Evolutionary conservation across 768 basidiomycete genomes (phyloP).

Genomic region (Ephemerocybe angulata): DNA sequence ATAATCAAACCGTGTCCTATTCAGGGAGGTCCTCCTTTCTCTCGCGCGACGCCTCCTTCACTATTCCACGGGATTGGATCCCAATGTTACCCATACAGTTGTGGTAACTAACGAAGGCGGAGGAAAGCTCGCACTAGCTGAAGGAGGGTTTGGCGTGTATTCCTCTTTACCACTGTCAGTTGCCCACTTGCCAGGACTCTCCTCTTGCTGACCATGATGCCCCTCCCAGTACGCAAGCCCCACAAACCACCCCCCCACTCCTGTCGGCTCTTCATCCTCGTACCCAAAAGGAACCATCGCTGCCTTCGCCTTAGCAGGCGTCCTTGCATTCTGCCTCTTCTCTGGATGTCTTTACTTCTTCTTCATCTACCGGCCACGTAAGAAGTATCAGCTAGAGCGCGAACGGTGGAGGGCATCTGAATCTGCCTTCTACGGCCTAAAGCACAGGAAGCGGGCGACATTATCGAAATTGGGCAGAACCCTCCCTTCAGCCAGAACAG

Average conservation of each 20-base stretch:
- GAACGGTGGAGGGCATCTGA: slow-evolving; percentile 8
- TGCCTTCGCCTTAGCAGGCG: slow-evolving; percentile 55
- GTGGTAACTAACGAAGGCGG: slow-evolving; percentile 56
- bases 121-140: slow-evolving; percentile 43
- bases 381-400: slow-evolving; percentile 19
- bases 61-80: slow-evolving; percentile 58
- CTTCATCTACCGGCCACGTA: slow-evolving; percentile 46
- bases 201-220: slow-evolving; percentile 6
- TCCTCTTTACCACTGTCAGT: slow-evolving; percentile 25
- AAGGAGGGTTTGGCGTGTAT: slow-evolving; percentile 49
- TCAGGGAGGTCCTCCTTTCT: slow-evolving; percentile 53
- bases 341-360: slow-evolving; percentile 40
- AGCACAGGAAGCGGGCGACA: slow-evolving; percentile 17
- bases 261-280: slow-evolving; percentile 16
- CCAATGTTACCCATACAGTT: slow-evolving; percentile 44
- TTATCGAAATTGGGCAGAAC: slow-evolving; percentile 20
- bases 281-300: slow-evolving; percentile 59
- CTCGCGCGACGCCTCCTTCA: slow-evolving; percentile 55
- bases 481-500: not conserved
- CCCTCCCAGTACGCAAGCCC: too few species aligned
- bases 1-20: slow-evolving; percentile 41
- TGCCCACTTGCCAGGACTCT: slow-evolving; percentile 6
- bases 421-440: slow-evolving; percentile 2
- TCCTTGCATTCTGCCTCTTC: slow-evolving; percentile 48
- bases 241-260: slow-evolving; percentile 14